A percentile compares a stretch with the other conserved stretches of the same genome.
Conservation (phyloP, 2,329 filamentous ascomycete species). For the Macrophomina pseudophaseolina region DNA sequence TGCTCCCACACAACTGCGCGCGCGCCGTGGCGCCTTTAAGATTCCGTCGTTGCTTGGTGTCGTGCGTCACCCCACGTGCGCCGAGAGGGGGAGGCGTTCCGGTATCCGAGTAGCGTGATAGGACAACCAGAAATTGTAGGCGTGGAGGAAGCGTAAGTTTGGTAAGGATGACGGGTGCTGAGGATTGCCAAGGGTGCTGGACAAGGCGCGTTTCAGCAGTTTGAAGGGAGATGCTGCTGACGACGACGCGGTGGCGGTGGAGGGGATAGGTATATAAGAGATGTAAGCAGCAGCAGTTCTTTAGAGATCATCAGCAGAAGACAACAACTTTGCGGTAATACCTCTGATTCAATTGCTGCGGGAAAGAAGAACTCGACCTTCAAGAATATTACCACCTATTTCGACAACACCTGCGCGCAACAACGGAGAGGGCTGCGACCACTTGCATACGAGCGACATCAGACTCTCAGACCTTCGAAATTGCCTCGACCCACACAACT, state of each 20-base stretch:
- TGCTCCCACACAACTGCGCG: background rate
- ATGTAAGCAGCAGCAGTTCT: background rate
- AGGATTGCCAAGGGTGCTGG: background rate
- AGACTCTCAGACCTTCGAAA: background rate
- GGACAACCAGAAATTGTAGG: background rate
- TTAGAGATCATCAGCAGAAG: too few species aligned
- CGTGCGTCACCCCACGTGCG: slow-evolving; percentile 13
- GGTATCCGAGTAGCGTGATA: slow-evolving; percentile 5
- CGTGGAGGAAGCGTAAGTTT: background rate
- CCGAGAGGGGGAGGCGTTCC: background rate
- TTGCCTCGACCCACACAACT: background rate
- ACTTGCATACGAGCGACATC: too few species aligned
- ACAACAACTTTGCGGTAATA: too few species aligned
- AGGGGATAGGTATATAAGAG: background rate
- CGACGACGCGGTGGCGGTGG: background rate
- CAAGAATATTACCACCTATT: too few species aligned
- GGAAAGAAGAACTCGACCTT: too few species aligned
- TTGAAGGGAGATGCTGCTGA: background rate
- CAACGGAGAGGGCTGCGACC: too few species aligned
- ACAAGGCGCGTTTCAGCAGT: background rate
- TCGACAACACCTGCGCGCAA: too few species aligned
- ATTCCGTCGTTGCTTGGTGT: background rate
- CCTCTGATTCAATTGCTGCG: too few species aligned
- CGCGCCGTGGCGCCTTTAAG: background rate
- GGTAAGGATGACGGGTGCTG: background rate